Base-by-base conservation (phyloP, 1,284 basidiomycete genomes). In the Moesziomyces sp. region DNA sequence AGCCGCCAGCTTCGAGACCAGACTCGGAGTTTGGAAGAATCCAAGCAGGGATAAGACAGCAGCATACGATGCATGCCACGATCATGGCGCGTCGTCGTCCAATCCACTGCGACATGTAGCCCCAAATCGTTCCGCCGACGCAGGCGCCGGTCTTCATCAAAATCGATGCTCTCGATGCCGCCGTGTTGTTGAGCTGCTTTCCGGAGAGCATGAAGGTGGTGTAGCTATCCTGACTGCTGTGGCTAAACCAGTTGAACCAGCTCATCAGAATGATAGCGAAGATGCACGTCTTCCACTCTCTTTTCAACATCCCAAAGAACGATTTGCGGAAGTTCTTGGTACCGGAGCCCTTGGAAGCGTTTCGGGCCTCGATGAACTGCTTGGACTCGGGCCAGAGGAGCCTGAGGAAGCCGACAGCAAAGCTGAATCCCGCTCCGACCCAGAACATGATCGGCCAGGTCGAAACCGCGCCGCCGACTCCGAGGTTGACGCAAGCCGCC, bases 11-110 rank as follows among this genome's bases (percentile, higher is more conserved):
- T n/a, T 65, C 70, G 47, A 79, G 67, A 19, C 73, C 76, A 16
- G 35, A 38, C 34, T 67, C 61, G 53, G 61, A 54, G 30, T n/a
- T 61, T 28, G 77, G 77, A 28, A 79, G 58, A n/a, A 79, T 50
- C 76, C 77, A 79, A 40, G 77, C 76, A 44, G 77, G 77, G 28
- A 79, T 78, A 14, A 79, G 50, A 28, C 46, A 50, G 57, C 73
- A 65, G 55, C 55, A 69, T 38, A 58, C 5, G 18, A 78, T 8
- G 40, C 57, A 59, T 23, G 65, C 54, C 18, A 79, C 2, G 58
- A 70, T 59, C 54, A 79, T 76, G 13, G 77, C 65, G 3, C 73
- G 58, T 19, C 76, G 65, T 19, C 76, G 64, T 28, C 76, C 77
- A 34, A 79, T 51, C 58, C 58, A 77, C 56, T 79, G 77, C 44